Evolutionary conservation across 2,329 filamentous ascomycete genomes (phyloP), one percentile per base, ranked within the genome.

Genomic region (Coleophoma crateriformis): DNA sequence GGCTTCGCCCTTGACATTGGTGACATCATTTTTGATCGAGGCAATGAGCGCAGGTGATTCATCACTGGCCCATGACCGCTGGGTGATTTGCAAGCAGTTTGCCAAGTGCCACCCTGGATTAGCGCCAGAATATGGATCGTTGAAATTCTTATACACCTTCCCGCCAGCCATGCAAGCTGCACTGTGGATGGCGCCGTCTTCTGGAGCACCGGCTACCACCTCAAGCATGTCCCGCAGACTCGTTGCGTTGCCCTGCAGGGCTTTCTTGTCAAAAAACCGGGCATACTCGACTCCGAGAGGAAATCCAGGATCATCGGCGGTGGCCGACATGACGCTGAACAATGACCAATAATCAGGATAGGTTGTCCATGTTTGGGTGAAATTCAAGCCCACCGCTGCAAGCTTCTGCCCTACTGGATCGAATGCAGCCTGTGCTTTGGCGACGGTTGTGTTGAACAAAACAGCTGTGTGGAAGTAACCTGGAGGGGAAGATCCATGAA

Each of bases 101-200:
- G 19, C 19, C 19, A 19, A 19, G 19, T 62, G 52, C 64, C 64
- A 67, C 13, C 52, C 65, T 4, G 54, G 63, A 38, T 64, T 59
- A 8, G 66, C 47, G 11, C 60, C 64, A n/a, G 64, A 56, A 38
- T 49, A 46, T 8, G 55, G 1, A 47, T 68, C 61, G 3, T 32
- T 39, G 4, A 51, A 54, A 47, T 65, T 61, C 33, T 55, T 48
- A 20, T 62, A 66, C 6, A 65, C 59, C 34, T 62, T 55, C 7
- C 65, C 64, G 20, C 64, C 64, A 2, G 57, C 60, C 11, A 65
- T 60, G 19, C 67, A 56, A 15, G 60, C 53, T 8, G 63, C 50
- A 17, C 59, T 57, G 35, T 60, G 64, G 37, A 52, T 51, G 8
- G 51, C 52, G 39, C 51, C 53, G 19, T 61, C 58, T 0, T 58